These are phyloP conservation scores for Rhodosporidiobolus sp. DNA, from an alignment of 768 basidiomycete species.

Conservation along the genomic window DNA sequence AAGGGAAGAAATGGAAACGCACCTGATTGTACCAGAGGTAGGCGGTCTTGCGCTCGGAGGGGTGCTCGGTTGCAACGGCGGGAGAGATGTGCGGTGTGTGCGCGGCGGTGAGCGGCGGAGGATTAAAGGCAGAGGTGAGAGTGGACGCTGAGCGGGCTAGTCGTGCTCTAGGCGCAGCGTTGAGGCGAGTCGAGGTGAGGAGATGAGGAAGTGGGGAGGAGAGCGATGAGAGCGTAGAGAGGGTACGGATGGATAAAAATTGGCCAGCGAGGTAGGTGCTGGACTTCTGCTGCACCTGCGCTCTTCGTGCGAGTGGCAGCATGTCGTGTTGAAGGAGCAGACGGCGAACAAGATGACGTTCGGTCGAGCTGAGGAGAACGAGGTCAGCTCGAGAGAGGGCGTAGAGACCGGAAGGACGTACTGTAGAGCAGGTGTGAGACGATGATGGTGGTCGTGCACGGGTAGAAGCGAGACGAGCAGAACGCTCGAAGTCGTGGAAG, in stretches of 20 bases:
- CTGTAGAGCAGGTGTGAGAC: not conserved
- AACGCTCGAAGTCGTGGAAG: too few relatives aligned
- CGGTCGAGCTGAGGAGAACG: not conserved
- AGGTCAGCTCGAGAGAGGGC: too few relatives aligned
- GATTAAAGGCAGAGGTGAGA: not conserved
- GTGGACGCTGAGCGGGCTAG: not conserved
- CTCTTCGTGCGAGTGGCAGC: not conserved
- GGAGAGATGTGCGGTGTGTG: not conserved
- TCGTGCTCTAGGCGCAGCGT: too few relatives aligned
- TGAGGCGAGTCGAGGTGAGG: too few relatives aligned
- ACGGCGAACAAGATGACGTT: not conserved
- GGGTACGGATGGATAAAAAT: too few relatives aligned
- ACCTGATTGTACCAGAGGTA: slow-evolving; percentile 32
- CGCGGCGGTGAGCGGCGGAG: not conserved
- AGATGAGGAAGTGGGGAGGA: not conserved
- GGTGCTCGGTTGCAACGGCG: not conserved
- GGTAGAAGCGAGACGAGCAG: too few relatives aligned
- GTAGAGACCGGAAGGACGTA: not conserved
- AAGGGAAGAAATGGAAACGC: not conserved
- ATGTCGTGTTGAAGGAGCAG: not conserved
- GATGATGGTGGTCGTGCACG: too few relatives aligned
- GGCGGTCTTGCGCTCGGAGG: not conserved
- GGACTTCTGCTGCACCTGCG: not conserved
- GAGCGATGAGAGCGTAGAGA: too few relatives aligned
- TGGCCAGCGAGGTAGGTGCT: not conserved